phyloP scores from a whole-genome alignment of 2,329 filamentous ascomycete genomes.

The Leptographium lundbergii region DNA sequence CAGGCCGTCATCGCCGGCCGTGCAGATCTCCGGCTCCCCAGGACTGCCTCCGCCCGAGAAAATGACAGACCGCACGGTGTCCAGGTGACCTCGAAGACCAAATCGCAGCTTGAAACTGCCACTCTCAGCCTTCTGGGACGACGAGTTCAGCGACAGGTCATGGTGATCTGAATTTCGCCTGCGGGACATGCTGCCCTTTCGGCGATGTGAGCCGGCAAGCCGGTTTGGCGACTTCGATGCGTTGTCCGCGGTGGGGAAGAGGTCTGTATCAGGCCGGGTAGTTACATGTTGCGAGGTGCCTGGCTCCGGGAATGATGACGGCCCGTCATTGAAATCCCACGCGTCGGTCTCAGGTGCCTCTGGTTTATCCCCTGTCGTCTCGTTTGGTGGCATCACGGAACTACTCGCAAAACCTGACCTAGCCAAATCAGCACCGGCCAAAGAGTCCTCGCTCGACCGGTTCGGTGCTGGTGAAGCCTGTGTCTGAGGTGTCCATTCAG shows the following conservation, averaged over 20 bases:
- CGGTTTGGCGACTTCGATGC: slow-evolving; percentile 70
- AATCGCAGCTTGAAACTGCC: slow-evolving; percentile 86
- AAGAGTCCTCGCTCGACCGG: background rate
- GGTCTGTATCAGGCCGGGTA: slow-evolving; percentile 72
- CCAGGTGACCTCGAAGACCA: slow-evolving; percentile 80
- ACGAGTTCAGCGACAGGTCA: slow-evolving; percentile 38
- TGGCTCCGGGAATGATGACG: slow-evolving; percentile 48
- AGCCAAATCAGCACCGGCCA: background rate
- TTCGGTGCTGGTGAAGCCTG: background rate
- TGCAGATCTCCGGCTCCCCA: slow-evolving; percentile 93
- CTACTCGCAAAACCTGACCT: slow-evolving; percentile 15
- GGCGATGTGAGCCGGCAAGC: slow-evolving; percentile 54
- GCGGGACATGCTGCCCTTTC: slow-evolving; percentile 68
- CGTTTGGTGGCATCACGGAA: slow-evolving; percentile 15
- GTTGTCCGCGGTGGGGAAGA: slow-evolving; percentile 64
- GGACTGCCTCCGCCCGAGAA: slow-evolving; percentile 95
- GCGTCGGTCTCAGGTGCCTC: slow-evolving; percentile 48
- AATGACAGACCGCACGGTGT: slow-evolving; percentile 87
- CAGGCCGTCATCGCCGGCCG: slow-evolving; percentile 85
- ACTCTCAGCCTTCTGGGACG: slow-evolving; percentile 50
- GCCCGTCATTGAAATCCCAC: slow-evolving; percentile 82
- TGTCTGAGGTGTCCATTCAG: slow-evolving; percentile 19
- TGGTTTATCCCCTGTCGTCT: slow-evolving; percentile 34
- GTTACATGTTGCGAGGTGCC: slow-evolving; percentile 27
- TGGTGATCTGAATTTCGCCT: slow-evolving; percentile 61